Evolutionary conservation across 2,329 filamentous ascomycete genomes (phyloP), one percentile per base, ranked within the genome.

Genomic region (Harringtonia aguacate): DNA sequence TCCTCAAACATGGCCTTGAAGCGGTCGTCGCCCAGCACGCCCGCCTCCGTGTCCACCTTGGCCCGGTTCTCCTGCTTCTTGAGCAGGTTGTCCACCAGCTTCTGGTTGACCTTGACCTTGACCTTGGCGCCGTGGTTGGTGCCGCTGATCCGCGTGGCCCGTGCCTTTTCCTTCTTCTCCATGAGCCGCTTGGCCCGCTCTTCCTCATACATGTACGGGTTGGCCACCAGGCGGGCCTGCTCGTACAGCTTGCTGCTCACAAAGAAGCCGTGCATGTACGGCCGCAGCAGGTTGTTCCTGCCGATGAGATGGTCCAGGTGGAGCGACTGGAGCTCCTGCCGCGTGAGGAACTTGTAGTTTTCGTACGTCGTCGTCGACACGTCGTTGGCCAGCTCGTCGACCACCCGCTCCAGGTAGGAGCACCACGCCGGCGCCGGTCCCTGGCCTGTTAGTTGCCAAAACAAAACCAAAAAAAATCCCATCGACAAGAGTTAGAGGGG

Each of bases 181-280:
- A 90, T 87, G 54, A 98, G 80, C 52, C 84, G 81, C 72, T 94
- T 95, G 48, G 82, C 81, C 46, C 88, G 77, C 62, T 97, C 87
- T 56, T 97, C 86, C 59, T 95, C 87, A 74, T 85, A 94, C 42
- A 94, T 76, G 58, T 94, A 94, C 0, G 92, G 92, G 63, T 97
- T 95, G 40, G 85, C 84, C 55, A 97, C 95, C 48, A 98, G 69
- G 44, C 86, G 75, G 17, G 92, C 92, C 61, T 98, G 89, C 59
- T 98, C 94, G 61, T 98, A 97, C 22, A 98, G 67, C 57, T 89
- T 87, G 55, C 94, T 90, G 30, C 86, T 86, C 39, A 98, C 89
- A 66, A 98, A 98, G 72, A 92, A 97, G 54, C 92, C 94, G 61
- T 98, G 92, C 94, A 98, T 98, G 60, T 98, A 98, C 36, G 92